Percentiles rank a stretch among this genome's conserved stretches.
phyloP scores from a whole-genome alignment of 2,329 filamentous ascomycete genomes.

The Microsporum canis region DNA sequence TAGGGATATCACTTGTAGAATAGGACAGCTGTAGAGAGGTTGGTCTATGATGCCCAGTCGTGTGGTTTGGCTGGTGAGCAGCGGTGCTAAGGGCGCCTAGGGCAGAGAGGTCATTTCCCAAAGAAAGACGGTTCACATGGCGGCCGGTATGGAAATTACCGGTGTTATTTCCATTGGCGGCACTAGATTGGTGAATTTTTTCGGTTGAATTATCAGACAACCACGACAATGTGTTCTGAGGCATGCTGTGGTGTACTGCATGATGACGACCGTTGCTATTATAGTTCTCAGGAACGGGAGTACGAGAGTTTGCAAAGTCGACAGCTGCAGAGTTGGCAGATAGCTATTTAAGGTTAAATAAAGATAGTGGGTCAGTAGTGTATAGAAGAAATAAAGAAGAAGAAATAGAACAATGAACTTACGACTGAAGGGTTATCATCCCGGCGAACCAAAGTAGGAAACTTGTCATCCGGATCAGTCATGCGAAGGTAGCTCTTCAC shows the following conservation, averaged over 20 bases:
- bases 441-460: slow-evolving; percentile 53
- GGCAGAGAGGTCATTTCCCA: slow-evolving; percentile 25
- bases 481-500: slow-evolving; percentile 60
- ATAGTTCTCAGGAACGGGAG: slow-evolving; percentile 56
- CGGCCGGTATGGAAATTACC: slow-evolving; percentile 15
- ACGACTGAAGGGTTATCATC: slow-evolving; percentile 46
- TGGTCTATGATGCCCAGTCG: slow-evolving; percentile 37
- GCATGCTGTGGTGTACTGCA: slow-evolving; percentile 49
- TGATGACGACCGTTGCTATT: slow-evolving; percentile 57
- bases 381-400: not conserved
- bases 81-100: slow-evolving; percentile 1
- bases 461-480: slow-evolving; percentile 68
- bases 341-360: slow-evolving; percentile 41
- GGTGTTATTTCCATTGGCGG: slow-evolving; percentile 17
- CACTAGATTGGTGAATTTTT: slow-evolving; percentile 14
- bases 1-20: slow-evolving; percentile 80
- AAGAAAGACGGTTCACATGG: slow-evolving; percentile 35
- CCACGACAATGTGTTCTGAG: slow-evolving; percentile 41
- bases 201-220: slow-evolving; percentile 28
- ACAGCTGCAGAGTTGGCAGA: slow-evolving; percentile 71
- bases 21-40: slow-evolving; percentile 63
- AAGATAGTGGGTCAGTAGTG: not conserved
- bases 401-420: slow-evolving; percentile 23
- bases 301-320: slow-evolving; percentile 63
- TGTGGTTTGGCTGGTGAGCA: slow-evolving; percentile 18